Evolutionary conservation across 495 filamentous ascomycete genomes (phyloP).

Genomic region (Rhizodiscina lignyota): DNA sequence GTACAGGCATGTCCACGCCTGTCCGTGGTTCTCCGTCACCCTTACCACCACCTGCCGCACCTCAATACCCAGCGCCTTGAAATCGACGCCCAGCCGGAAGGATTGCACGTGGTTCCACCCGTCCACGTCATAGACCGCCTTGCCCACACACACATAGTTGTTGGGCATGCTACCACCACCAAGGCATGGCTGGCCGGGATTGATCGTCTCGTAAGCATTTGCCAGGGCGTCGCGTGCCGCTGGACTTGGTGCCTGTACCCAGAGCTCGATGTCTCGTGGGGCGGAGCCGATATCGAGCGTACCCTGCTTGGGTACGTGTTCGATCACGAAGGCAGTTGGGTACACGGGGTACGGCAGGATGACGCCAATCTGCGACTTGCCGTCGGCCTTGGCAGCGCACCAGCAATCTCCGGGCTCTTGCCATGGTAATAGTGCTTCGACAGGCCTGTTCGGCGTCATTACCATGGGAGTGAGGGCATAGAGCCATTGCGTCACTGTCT

Average conservation of each 20-base stretch:
- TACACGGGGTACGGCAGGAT: constrained; percentile 28
- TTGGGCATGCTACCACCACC: constrained; percentile 8
- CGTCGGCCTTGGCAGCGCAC: constrained; percentile 30
- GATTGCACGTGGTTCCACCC: constrained; percentile 28
- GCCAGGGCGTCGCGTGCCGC: neutral
- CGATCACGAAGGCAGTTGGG: constrained; percentile 40
- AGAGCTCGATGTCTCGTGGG: constrained; percentile 45
- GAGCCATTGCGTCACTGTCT: no score
- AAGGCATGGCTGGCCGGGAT: constrained; percentile 1
- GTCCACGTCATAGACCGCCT: constrained; percentile 32
- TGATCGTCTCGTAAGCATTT: neutral
- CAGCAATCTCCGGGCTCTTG: constrained; percentile 49
- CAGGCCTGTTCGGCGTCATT: constrained; percentile 4
- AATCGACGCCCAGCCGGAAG: constrained; percentile 27
- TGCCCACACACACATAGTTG: constrained; percentile 32
- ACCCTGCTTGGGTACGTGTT: constrained; percentile 38
- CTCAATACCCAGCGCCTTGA: constrained; percentile 18
- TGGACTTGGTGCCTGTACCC: constrained; percentile 25
- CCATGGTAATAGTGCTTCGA: constrained; percentile 37
- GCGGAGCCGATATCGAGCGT: constrained; percentile 35
- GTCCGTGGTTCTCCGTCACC: constrained; percentile 35
- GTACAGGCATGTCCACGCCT: constrained; percentile 45
- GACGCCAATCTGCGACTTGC: constrained; percentile 30
- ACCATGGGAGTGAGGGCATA: no score
- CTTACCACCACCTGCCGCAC: constrained; percentile 31